These are phyloP conservation scores for Emmonsia crescens DNA, from an alignment of 2,329 filamentous ascomycete species.

Conservation along the genomic window DNA sequence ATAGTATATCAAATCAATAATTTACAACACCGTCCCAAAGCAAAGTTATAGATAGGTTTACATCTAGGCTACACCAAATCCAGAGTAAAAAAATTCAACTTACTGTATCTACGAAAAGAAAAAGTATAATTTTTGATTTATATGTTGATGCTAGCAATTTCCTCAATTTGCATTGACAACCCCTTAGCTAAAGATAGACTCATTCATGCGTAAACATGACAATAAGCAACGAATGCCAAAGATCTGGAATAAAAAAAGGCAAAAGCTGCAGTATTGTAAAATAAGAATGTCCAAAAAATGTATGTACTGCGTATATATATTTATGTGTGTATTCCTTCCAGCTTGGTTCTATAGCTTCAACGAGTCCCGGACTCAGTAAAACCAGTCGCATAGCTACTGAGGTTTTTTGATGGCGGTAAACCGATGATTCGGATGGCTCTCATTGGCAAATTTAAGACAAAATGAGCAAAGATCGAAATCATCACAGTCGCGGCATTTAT, in stretches of 20 bases:
- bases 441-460: neutral
- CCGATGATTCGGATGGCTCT: slow-evolving; percentile 1
- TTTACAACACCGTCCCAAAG: too few relatives aligned
- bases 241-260: neutral
- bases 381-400: neutral
- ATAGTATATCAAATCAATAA: neutral
- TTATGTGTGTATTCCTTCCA: neutral
- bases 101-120: neutral
- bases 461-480: slow-evolving; percentile 3
- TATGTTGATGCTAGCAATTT: neutral
- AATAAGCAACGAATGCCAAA: neutral
- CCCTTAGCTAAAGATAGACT: neutral
- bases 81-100: neutral
- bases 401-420: slow-evolving; percentile 4
- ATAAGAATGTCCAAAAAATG: neutral
- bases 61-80: too few relatives aligned
- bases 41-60: too few relatives aligned
- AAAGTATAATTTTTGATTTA: neutral
- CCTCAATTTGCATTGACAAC: neutral
- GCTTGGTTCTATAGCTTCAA: neutral
- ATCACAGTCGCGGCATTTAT: slow-evolving; percentile 3
- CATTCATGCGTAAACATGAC: too few relatives aligned
- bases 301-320: neutral
- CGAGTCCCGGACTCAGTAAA: neutral
- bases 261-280: neutral